Evolutionary conservation across 2,329 filamentous ascomycete species (phyloP).

Genomic region (Mycosphaerelloides madeirae): DNA sequence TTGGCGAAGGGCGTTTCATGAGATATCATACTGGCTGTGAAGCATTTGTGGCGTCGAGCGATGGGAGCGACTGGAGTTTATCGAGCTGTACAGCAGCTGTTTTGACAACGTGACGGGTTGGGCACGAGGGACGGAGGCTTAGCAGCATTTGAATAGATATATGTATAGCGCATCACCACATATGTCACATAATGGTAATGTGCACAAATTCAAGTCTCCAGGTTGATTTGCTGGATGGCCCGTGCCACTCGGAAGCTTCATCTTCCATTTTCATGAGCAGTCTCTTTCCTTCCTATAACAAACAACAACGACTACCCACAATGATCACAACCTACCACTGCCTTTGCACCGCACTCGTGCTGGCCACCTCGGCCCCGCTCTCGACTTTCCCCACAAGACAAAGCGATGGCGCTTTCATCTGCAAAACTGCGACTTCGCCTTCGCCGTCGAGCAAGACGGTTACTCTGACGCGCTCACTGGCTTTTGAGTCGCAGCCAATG

Average conservation of each 20-base stretch:
- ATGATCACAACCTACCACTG: constrained; percentile 52
- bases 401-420: constrained; percentile 53
- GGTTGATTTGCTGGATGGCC: no score
- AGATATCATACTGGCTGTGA: neutral
- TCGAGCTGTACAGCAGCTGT: no score
- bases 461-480: constrained; percentile 10
- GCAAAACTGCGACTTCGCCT: constrained; percentile 39
- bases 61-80: no score
- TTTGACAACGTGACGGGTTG: no score
- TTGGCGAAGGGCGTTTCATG: constrained; percentile 1
- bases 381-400: constrained; percentile 50
- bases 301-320: neutral
- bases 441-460: constrained; percentile 10
- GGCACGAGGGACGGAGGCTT: no score
- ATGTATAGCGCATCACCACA: no score
- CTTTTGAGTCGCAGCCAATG: constrained; percentile 10
- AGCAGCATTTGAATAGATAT: no score
- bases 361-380: constrained; percentile 55
- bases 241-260: no score
- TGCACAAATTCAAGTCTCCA: no score
- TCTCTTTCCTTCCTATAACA: neutral
- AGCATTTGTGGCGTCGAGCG: no score
- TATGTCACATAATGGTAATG: no score
- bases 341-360: constrained; percentile 61
- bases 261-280: no score